phyloP scores from a whole-genome alignment of 1,284 basidiomycete genomes.

The Puccinia sorghi region DNA sequence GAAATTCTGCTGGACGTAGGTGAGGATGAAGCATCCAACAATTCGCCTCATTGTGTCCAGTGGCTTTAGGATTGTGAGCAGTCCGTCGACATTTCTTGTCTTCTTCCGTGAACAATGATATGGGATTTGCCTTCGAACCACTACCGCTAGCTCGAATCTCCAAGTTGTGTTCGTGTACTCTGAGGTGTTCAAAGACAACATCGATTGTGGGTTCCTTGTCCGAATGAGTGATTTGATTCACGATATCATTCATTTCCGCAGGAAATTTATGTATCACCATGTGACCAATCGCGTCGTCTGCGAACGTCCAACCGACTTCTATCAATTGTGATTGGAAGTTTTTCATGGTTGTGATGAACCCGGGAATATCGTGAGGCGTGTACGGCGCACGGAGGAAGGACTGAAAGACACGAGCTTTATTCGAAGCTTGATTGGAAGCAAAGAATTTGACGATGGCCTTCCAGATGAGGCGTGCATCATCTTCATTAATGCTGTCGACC shows the following conservation, averaged over 20 bases:
- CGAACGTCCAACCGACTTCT: neutral
- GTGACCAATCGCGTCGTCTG: neutral
- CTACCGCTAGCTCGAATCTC: neutral
- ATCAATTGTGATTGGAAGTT: neutral
- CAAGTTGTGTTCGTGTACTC: neutral
- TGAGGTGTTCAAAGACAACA: neutral
- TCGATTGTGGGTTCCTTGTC: neutral
- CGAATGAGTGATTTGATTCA: conserved; percentile 4
- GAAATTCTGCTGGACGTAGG: neutral
- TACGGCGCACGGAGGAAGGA: neutral
- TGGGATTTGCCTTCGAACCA: neutral
- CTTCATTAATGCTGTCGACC: neutral
- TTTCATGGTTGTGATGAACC: neutral
- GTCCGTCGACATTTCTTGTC: neutral
- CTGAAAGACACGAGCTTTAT: neutral
- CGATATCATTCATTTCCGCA: neutral
- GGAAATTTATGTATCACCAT: neutral
- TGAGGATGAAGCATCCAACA: neutral
- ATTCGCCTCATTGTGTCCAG: neutral
- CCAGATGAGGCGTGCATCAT: neutral
- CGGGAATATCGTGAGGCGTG: neutral
- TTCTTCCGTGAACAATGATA: neutral
- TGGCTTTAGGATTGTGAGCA: neutral
- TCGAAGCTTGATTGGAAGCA: neutral
- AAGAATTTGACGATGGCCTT: neutral